Conservation (phyloP, 495 filamentous ascomycete species). For the Daldinia childiae region DNA sequence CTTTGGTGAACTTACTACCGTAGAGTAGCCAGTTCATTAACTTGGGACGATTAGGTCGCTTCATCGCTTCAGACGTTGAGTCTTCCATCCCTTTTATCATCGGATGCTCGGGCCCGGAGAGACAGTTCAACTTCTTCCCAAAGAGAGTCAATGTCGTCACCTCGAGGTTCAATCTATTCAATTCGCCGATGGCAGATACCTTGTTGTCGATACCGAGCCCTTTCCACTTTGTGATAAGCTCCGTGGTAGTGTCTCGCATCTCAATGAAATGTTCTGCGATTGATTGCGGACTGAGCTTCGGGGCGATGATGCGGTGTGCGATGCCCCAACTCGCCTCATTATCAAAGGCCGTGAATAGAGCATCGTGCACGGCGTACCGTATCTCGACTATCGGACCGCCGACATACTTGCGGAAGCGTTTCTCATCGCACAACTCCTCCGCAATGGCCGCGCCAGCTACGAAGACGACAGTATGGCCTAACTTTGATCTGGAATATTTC, state of each 20-base stretch:
- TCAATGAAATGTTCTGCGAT: slow-evolving; percentile 70
- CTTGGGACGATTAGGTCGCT: slow-evolving; percentile 62
- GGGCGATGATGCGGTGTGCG: slow-evolving; percentile 75
- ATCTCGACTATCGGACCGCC: slow-evolving; percentile 64
- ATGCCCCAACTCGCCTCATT: slow-evolving; percentile 73
- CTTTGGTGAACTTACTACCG: slow-evolving; percentile 62
- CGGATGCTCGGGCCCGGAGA: slow-evolving; percentile 68
- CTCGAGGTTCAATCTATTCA: slow-evolving; percentile 77
- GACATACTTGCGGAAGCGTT: slow-evolving; percentile 71
- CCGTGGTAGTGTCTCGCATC: slow-evolving; percentile 71
- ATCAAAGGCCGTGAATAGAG: slow-evolving; percentile 74
- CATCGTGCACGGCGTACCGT: slow-evolving; percentile 66
- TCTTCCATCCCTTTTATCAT: slow-evolving; percentile 73
- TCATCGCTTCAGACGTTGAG: slow-evolving; percentile 67
- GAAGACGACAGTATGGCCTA: slow-evolving; percentile 55
- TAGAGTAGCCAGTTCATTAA: slow-evolving; percentile 65
- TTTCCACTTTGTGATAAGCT: slow-evolving; percentile 76
- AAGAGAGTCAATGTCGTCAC: slow-evolving; percentile 69
- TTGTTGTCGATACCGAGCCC: slow-evolving; percentile 59
- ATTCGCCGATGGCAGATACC: slow-evolving; percentile 69
- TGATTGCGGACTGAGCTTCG: slow-evolving; percentile 70
- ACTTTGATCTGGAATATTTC: slow-evolving; percentile 75
- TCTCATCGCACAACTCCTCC: slow-evolving; percentile 74
- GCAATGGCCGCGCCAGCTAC: slow-evolving; percentile 64
- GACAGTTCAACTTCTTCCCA: slow-evolving; percentile 73